Conservation (phyloP, 768 basidiomycete species). For the Lentinus tigrinus region DNA sequence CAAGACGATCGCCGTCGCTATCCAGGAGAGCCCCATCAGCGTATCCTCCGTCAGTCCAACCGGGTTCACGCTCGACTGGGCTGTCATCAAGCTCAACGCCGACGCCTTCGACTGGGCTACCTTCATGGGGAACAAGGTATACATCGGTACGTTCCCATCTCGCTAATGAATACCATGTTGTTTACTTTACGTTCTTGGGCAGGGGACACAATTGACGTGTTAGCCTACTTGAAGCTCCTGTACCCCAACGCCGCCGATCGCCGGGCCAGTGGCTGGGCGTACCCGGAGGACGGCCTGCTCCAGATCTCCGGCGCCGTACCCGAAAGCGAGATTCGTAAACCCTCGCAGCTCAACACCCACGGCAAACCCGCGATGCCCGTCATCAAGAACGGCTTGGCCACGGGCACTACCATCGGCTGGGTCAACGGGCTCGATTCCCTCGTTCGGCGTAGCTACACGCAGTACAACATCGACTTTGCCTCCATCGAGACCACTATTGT, state of each 20-base stretch:
- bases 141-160: conserved; percentile 15
- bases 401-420: conserved; percentile 26
- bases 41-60: conserved; percentile 25
- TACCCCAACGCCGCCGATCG: conserved; percentile 15
- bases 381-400: conserved; percentile 26
- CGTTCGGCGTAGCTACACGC: conserved; percentile 23
- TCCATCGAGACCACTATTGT: conserved; percentile 20
- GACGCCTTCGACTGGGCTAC: conserved; percentile 33
- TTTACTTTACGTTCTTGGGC: background rate
- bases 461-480: conserved; percentile 15
- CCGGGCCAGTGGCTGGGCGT: background rate
- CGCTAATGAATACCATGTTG: background rate
- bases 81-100: conserved; percentile 30
- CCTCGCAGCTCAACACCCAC: conserved; percentile 24
- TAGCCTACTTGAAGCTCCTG: conserved; percentile 10
- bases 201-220: conserved; percentile 10
- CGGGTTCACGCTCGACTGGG: conserved; percentile 36
- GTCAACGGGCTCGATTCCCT: conserved; percentile 24
- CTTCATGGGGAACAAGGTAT: conserved; percentile 35
- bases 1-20: conserved; percentile 35
- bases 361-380: conserved; percentile 24
- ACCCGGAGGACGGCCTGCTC: conserved; percentile 25
- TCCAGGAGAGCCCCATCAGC: conserved; percentile 30
- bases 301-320: conserved; percentile 21
- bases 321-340: conserved; percentile 20